A percentile compares a stretch with the other conserved stretches of the same genome.
phyloP scores from a whole-genome alignment of 305 asterid species.

The Striga hermonthica region DNA sequence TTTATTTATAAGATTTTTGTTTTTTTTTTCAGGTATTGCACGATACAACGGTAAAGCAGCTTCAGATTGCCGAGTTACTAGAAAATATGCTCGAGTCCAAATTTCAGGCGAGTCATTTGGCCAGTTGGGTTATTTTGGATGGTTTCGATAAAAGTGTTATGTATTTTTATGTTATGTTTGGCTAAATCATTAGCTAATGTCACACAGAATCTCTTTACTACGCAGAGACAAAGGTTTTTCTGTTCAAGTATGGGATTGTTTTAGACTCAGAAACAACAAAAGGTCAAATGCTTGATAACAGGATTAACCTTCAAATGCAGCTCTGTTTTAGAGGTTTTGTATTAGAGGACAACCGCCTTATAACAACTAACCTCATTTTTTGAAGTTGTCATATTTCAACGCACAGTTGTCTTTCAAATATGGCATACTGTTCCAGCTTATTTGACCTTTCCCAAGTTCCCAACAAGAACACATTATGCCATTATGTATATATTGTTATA shows the following conservation, averaged over 20 bases:
- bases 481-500: too few species aligned
- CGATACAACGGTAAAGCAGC: constrained; percentile 70
- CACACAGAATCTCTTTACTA: constrained; percentile 7
- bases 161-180: not conserved
- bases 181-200: constrained; percentile 1
- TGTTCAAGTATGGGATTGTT: constrained; percentile 36
- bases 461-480: too few species aligned
- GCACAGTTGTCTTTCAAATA: too few species aligned
- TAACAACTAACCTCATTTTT: too few species aligned
- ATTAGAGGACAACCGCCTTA: too few species aligned
- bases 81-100: constrained; percentile 59
- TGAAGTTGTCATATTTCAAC: too few species aligned
- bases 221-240: constrained; percentile 53
- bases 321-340: too few species aligned
- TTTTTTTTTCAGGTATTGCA: constrained; percentile 53
- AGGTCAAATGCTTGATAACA: not conserved
- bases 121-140: not conserved
- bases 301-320: too few species aligned
- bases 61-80: constrained; percentile 61
- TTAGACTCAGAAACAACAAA: constrained; percentile 6
- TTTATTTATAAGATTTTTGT: constrained; percentile 11
- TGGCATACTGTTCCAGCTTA: too few species aligned
- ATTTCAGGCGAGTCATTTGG: constrained; percentile 37
- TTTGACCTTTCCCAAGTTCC: too few species aligned
- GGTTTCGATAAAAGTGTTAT: too few species aligned